Percentiles rank a stretch among this genome's conserved stretches.
These are phyloP conservation scores for Cyclotella sp. DNA, from an alignment of 108 stramenopile genomes.

Conservation along the genomic window DNA sequence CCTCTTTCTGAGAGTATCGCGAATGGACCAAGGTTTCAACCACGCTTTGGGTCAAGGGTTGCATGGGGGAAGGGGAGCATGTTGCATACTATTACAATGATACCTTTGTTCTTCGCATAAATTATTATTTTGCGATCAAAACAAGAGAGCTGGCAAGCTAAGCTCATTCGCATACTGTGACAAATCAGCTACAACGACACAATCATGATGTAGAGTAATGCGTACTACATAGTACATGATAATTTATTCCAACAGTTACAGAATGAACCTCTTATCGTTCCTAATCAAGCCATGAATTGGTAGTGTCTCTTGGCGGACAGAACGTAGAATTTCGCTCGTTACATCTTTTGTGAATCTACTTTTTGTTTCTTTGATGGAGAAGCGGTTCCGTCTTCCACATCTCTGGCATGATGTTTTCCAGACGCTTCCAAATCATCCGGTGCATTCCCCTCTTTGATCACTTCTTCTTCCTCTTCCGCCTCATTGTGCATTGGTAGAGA, in stretches of 20 bases:
- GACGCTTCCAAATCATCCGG: no score
- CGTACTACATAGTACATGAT: slow-evolving; percentile 28
- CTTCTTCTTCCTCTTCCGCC: background rate
- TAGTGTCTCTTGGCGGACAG: no score
- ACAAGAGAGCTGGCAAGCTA: background rate
- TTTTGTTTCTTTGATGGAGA: slow-evolving; percentile 20
- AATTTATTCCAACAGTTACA: slow-evolving; percentile 16
- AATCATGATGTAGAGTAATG: background rate
- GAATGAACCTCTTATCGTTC: no score
- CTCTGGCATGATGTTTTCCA: background rate
- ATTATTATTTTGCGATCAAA: background rate
- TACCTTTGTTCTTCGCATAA: no score
- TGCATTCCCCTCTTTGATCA: background rate
- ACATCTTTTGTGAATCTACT: background rate
- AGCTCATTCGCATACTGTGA: background rate
- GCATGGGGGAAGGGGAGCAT: background rate
- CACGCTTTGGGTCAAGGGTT: no score
- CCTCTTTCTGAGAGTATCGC: background rate
- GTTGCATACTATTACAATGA: no score
- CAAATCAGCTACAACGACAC: background rate
- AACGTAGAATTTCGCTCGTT: background rate
- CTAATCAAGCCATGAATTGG: no score
- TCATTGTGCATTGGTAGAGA: background rate
- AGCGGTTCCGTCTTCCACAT: background rate
- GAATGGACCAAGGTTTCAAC: no score